Base-by-base conservation (phyloP, 495 filamentous ascomycete genomes). In the Parathielavia hyrcaniae region DNA sequence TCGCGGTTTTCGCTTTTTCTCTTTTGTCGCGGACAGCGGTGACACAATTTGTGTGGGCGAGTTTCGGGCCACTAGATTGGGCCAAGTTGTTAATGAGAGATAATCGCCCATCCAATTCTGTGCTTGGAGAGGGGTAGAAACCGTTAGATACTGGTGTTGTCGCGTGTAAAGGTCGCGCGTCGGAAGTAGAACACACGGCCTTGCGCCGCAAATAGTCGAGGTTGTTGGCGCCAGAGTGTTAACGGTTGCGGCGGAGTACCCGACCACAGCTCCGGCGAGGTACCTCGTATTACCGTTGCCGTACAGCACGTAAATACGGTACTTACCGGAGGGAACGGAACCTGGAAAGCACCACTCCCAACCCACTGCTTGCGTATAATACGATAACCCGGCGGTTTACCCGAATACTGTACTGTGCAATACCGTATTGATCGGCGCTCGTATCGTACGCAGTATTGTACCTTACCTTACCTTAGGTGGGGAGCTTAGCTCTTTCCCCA, bases 151-250 rank as follows among this genome's bases (percentile, higher is more conserved):
- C 32, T 38, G 46, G 23, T 38, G 48, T n/a, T 50, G 13, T n/a
- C 13, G 48, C 1, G 23, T 20, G 17, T 40, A 0, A 17, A 16
- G 39, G 20, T 52, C 49, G 49, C 16, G 36, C 14, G 49, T 52
- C 32, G 36, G 38, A 23, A 43, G 39, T 23, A 16, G 6, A 14
- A 32, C 36, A n/a, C n/a, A n/a, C 11, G 5, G 35, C 1, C 19
- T 26, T 10, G 11, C 20, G 40, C 13, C 23, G 26, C 23, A 14
- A n/a, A 52, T 39, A 32, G 30, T 43, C 38, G 51, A 22, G 50
- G 38, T 26, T 44, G 39, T 19, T 53, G 51, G 51, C 52, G 40
- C 40, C 5, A 19, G 16, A 54, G 20, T 54, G 52, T 35, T 35
- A 54, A 26, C 7, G 20, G 10, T 16, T 44, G 52, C 30, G 51